phyloP scores from a whole-genome alignment of 768 basidiomycete species.

The Amanita pseudoporphyria region DNA sequence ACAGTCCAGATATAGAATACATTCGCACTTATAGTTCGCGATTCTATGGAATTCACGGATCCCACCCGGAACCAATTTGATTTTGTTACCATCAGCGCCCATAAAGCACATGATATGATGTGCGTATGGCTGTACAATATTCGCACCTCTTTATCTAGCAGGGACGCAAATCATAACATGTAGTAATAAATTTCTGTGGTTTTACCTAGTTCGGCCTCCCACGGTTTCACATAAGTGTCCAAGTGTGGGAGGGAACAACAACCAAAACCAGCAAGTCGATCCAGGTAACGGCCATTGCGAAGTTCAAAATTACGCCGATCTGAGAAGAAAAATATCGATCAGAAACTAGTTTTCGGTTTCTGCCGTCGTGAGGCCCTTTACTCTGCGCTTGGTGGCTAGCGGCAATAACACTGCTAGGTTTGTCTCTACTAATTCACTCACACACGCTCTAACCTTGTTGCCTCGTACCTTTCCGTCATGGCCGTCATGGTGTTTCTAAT shows the following conservation, averaged over 20 bases:
- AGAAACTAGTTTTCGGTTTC: slow-evolving; percentile 51
- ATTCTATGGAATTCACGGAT: slow-evolving; percentile 52
- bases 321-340: too few species aligned
- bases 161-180: slow-evolving; percentile 51
- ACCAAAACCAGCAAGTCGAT: too few species aligned
- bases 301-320: neutral
- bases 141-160: slow-evolving; percentile 59
- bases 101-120: slow-evolving; percentile 10
- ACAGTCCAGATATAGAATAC: neutral
- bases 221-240: too few species aligned
- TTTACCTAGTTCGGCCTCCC: too few species aligned
- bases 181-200: slow-evolving; percentile 22
- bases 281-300: slow-evolving; percentile 34
- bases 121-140: slow-evolving; percentile 64
- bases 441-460: slow-evolving; percentile 46
- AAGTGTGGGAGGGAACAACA: too few species aligned
- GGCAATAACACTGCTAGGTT: slow-evolving; percentile 41
- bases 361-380: slow-evolving; percentile 58
- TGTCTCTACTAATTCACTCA: slow-evolving; percentile 50
- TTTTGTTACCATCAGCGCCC: too few species aligned
- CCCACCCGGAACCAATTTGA: slow-evolving; percentile 32
- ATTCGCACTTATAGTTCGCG: slow-evolving; percentile 17
- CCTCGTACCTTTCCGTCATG: slow-evolving; percentile 63
- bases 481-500: slow-evolving; percentile 61
- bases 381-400: slow-evolving; percentile 44